Evolutionary conservation across 768 basidiomycete genomes (phyloP).

Genomic region (Tylopilus sp.): DNA sequence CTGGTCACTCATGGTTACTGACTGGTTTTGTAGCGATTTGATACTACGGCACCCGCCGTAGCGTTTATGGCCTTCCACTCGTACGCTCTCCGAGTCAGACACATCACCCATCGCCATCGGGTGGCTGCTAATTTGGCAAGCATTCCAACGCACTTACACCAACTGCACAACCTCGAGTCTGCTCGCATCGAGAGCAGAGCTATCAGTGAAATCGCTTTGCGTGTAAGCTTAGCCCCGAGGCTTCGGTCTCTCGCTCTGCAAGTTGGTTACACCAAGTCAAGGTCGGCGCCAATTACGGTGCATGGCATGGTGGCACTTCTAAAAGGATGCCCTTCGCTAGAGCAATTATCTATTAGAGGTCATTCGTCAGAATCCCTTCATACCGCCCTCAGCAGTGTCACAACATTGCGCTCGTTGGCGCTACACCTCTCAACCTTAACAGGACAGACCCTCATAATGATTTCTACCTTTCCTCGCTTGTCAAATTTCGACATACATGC

Average conservation of each 20-base stretch:
- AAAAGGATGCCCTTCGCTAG: slow-evolving; percentile 28
- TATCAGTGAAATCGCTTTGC: slow-evolving; percentile 7
- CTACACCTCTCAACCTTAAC: slow-evolving; percentile 41
- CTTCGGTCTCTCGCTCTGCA: slow-evolving; percentile 39
- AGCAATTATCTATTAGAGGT: slow-evolving; percentile 41
- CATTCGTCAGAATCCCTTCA: slow-evolving; percentile 28
- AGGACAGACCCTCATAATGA: slow-evolving; percentile 33
- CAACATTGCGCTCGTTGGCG: slow-evolving; percentile 34
- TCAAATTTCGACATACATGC: slow-evolving; percentile 44
- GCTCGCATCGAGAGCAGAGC: slow-evolving; percentile 19
- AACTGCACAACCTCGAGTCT: slow-evolving; percentile 17
- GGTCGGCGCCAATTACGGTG: slow-evolving; percentile 23
- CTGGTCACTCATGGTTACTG: background rate
- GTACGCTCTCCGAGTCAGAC: slow-evolving; percentile 25
- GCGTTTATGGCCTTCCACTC: slow-evolving; percentile 11
- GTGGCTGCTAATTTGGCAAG: slow-evolving; percentile 5
- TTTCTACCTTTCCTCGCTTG: slow-evolving; percentile 38
- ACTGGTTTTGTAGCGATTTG: slow-evolving; percentile 13
- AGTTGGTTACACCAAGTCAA: slow-evolving; percentile 18
- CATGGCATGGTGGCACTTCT: slow-evolving; percentile 22
- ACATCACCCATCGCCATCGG: slow-evolving; percentile 21
- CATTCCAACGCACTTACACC: slow-evolving; percentile 1
- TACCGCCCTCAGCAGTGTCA: slow-evolving; percentile 31
- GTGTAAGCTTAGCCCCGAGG: slow-evolving; percentile 32
- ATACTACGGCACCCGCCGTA: background rate